Conservation (phyloP, 345 rosid species). For the Heritiera fomes region DNA sequence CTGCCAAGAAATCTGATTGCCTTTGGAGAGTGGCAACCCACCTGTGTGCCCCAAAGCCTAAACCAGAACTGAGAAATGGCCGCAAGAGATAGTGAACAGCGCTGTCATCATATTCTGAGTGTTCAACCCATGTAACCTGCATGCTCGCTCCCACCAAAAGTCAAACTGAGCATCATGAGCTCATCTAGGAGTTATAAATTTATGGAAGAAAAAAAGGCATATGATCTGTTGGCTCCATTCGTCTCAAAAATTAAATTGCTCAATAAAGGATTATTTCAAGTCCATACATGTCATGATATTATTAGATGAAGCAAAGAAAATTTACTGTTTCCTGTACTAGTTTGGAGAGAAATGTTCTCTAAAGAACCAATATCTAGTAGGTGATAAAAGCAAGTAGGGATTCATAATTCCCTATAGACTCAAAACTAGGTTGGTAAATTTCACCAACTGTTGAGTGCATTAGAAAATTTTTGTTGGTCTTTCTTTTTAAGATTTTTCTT, state of each 20-base stretch:
- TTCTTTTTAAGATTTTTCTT: background rate
- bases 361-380: background rate
- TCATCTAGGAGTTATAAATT: background rate
- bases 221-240: background rate
- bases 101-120: slow-evolving; percentile 62
- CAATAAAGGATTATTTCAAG: background rate
- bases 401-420: background rate
- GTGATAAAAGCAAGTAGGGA: background rate
- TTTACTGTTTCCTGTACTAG: background rate
- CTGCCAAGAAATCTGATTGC: slow-evolving; percentile 57
- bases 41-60: slow-evolving; percentile 66
- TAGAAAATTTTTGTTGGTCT: background rate
- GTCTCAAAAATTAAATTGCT: background rate
- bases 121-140: slow-evolving; percentile 55
- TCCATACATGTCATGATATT: background rate
- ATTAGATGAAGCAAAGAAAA: background rate
- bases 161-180: background rate
- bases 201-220: background rate
- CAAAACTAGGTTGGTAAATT: background rate
- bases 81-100: slow-evolving; percentile 55
- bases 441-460: background rate
- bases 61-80: slow-evolving; percentile 55
- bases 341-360: background rate
- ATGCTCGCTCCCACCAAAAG: background rate
- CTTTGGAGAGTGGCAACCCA: slow-evolving; percentile 73